These are phyloP conservation scores for Pseudogymnoascus sp. DNA, from an alignment of 2,329 filamentous ascomycete species.

Conservation along the genomic window DNA sequence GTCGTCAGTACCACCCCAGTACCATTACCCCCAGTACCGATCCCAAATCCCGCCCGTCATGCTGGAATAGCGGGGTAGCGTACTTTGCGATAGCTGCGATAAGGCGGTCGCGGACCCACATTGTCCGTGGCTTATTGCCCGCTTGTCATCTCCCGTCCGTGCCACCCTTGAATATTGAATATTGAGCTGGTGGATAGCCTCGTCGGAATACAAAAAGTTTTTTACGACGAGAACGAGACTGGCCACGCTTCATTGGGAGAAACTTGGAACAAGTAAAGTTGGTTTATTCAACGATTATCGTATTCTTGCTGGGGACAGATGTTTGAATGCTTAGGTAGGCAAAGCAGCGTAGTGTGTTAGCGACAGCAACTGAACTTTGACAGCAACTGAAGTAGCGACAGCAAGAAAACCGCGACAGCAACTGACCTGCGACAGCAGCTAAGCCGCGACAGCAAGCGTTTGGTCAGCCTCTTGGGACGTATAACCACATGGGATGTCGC, in stretches of 20 bases:
- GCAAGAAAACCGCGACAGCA: not conserved
- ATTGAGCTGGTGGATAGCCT: not conserved
- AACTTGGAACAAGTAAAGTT: too few relatives aligned
- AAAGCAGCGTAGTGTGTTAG: not conserved
- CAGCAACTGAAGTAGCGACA: not conserved
- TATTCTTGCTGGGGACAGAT: not conserved
- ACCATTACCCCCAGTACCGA: too few relatives aligned
- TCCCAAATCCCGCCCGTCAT: not conserved
- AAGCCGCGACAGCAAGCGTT: not conserved
- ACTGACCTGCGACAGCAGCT: not conserved
- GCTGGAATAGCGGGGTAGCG: not conserved
- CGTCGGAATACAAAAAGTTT: too few relatives aligned
- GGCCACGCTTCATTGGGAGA: too few relatives aligned
- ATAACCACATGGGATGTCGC: too few relatives aligned
- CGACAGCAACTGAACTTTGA: not conserved
- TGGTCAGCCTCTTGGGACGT: too few relatives aligned
- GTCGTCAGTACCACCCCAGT: constrained; percentile 5
- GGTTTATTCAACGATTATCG: too few relatives aligned
- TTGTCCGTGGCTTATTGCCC: not conserved
- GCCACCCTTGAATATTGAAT: not conserved
- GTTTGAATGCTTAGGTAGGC: not conserved
- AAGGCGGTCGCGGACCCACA: not conserved
- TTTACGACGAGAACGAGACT: not conserved
- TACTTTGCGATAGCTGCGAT: not conserved
- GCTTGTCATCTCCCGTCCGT: constrained; percentile 1